Evolutionary conservation across 1,284 basidiomycete species (phyloP), one percentile per base, ranked within the genome.

Genomic region (Chondrostereum purpureum): DNA sequence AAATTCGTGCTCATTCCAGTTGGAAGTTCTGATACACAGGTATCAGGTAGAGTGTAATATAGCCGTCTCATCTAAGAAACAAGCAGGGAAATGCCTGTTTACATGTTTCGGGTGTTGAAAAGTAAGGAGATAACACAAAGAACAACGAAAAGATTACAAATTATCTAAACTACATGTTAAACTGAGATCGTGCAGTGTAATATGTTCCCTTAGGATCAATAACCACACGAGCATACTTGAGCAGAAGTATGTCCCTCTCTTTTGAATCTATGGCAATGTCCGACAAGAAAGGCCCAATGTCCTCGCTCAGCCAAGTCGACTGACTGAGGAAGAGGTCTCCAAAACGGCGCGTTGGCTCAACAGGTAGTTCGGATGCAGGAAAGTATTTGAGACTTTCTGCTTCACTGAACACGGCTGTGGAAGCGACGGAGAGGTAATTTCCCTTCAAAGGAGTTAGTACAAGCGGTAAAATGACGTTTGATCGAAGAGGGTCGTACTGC

Each of bases 211-310:
- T 70, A 0, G 69, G 54, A 44, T 87, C 84, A 46, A 83, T 88
- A 31, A 83, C 75, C 3, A 85, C 78, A 39, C 92, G 70, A 19
- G 90, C 87, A 60, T 86, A 89, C 65, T 92, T 95, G 38, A 90
- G 75, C 24, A 95, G 66, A 49, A 95, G 59, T 62, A 84, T 91
- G 57, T 96, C 92, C 38, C 85, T 70, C 54, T 90, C 90, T 63
- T 94, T 94, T n/a, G 69, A 68, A 58, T 88, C 80, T 8, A 91
- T 69, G 0, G 82, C 83, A 46, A 95, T 79, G 48, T 92, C 91
- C 5, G 72, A 66, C 11, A 96, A 65, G 64, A 93, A 96, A 0
- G 86, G 85, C 11, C 68, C 62, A 53, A 96, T 88, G 18, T 94
- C 90, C 5, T 84, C 79, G 2, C 73, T 76, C 53, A 75, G 78